These are phyloP conservation scores for Jamesozyma hellenica DNA, from an alignment of 805 yeast species.

Conservation along the genomic window DNA sequence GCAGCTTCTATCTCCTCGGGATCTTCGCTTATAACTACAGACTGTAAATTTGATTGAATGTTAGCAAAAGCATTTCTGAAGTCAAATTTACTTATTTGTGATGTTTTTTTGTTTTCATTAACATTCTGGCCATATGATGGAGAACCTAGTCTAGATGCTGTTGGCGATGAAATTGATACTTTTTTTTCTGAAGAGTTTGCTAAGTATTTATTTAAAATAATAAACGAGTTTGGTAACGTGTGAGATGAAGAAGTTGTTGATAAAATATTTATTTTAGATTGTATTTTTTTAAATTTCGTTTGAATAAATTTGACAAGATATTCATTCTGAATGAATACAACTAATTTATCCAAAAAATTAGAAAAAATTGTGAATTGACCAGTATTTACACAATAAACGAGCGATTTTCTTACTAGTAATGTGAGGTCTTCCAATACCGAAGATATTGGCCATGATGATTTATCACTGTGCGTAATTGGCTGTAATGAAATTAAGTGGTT, in stretches of 20 bases:
- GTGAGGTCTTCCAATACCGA: constrained; percentile 82
- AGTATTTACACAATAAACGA: constrained; percentile 58
- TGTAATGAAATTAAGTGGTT: constrained; percentile 23
- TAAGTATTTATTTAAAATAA: constrained; percentile 16
- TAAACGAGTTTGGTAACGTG: constrained; percentile 1
- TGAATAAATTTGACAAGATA: constrained; percentile 25
- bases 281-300: constrained; percentile 19
- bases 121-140: constrained; percentile 10
- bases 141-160: constrained; percentile 3
- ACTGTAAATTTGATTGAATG: constrained; percentile 28
- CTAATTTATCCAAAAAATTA: constrained; percentile 21
- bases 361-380: constrained; percentile 40
- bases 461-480: constrained; percentile 15
- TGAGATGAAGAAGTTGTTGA: constrained; percentile 10
- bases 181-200: constrained; percentile 4
- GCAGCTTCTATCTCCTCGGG: constrained; percentile 16
- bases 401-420: constrained; percentile 56
- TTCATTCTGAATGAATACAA: constrained; percentile 25
- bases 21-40: constrained; percentile 26
- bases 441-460: constrained; percentile 46
- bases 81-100: constrained; percentile 24
- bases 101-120: constrained; percentile 12
- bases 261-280: constrained; percentile 16
- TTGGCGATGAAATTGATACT: neutral
- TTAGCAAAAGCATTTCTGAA: constrained; percentile 31